These are phyloP conservation scores for Syncephalastrum monosporum DNA, from an alignment of 371 early-diverging fungal genomes.

Conservation along the genomic window DNA sequence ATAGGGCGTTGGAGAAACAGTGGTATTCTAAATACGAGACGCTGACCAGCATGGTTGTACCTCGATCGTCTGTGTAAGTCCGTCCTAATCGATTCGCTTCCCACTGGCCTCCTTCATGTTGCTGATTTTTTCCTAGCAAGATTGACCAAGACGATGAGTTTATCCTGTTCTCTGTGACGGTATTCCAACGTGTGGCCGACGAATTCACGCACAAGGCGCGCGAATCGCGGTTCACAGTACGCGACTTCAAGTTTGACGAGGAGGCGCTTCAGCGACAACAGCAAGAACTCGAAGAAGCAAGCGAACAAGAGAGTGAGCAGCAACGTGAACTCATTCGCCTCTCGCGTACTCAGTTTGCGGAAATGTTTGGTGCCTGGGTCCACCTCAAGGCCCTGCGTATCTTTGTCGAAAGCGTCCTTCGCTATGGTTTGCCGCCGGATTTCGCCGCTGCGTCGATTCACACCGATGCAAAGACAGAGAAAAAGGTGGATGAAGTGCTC, in stretches of 20 bases:
- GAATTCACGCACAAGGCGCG: slow-evolving; percentile 87
- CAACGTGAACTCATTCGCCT: slow-evolving; percentile 70
- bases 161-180: slow-evolving; percentile 82
- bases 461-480: slow-evolving; percentile 75
- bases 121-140: slow-evolving; percentile 43
- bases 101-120: not conserved
- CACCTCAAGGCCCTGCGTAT: slow-evolving; percentile 91
- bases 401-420: slow-evolving; percentile 92
- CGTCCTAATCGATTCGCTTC: not conserved
- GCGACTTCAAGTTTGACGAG: slow-evolving; percentile 90
- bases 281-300: slow-evolving; percentile 70
- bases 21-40: slow-evolving; percentile 87
- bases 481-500: slow-evolving; percentile 70
- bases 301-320: slow-evolving; percentile 76
- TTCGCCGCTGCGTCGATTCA: slow-evolving; percentile 83
- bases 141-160: slow-evolving; percentile 93
- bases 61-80: slow-evolving; percentile 86
- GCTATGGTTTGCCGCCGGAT: slow-evolving; percentile 95
- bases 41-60: slow-evolving; percentile 90
- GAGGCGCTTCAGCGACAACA: slow-evolving; percentile 73
- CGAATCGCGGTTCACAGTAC: slow-evolving; percentile 83
- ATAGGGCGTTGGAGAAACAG: slow-evolving; percentile 65
- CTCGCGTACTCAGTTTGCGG: slow-evolving; percentile 90
- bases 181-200: slow-evolving; percentile 84
- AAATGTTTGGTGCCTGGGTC: slow-evolving; percentile 86